phyloP scores from a whole-genome alignment of 164 flowering plant species.

The Vitis cinerea region DNA sequence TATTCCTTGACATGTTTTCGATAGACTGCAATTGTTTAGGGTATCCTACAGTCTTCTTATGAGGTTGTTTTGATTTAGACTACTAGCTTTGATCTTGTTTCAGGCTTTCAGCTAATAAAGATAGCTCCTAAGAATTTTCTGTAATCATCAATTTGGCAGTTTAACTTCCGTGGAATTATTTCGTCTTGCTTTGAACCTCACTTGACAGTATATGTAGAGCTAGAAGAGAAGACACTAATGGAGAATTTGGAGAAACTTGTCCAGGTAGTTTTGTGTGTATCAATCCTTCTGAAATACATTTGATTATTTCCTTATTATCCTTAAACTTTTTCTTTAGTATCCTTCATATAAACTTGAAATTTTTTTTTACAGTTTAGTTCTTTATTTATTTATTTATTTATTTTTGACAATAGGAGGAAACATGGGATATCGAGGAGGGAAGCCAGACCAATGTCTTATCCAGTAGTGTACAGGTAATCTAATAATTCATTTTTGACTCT shows the following conservation, averaged over 20 bases:
- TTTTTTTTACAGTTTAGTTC: slow-evolving; percentile 1
- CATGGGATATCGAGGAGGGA: slow-evolving; percentile 97
- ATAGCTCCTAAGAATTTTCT: slow-evolving; percentile 4
- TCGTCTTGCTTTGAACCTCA: slow-evolving; percentile 98
- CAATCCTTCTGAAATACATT: not conserved
- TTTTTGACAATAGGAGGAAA: slow-evolving; percentile 65
- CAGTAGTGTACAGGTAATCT: slow-evolving; percentile 91
- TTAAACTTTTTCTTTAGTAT: not conserved
- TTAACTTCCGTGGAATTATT: slow-evolving; percentile 93
- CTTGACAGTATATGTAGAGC: slow-evolving; percentile 77
- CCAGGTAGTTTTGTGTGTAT: slow-evolving; percentile 55
- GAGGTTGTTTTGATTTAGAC: slow-evolving; percentile 1
- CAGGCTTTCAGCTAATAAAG: slow-evolving; percentile 4
- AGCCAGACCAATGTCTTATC: slow-evolving; percentile 89
- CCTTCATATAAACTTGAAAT: too few relatives aligned
- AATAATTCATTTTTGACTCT: not conserved
- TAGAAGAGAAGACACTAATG: slow-evolving; percentile 95
- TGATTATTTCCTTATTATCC: not conserved
- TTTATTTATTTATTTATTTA: slow-evolving; percentile 2
- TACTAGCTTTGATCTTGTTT: not conserved
- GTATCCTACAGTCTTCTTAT: not conserved
- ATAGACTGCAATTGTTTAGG: not conserved
- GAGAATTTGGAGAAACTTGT: slow-evolving; percentile 92
- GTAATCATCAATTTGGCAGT: slow-evolving; percentile 48
- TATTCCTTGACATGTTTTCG: not conserved